Evolutionary conservation across 2,329 filamentous ascomycete species (phyloP), one percentile per base, ranked within the genome.

Genomic region (Xylaria sp.): DNA sequence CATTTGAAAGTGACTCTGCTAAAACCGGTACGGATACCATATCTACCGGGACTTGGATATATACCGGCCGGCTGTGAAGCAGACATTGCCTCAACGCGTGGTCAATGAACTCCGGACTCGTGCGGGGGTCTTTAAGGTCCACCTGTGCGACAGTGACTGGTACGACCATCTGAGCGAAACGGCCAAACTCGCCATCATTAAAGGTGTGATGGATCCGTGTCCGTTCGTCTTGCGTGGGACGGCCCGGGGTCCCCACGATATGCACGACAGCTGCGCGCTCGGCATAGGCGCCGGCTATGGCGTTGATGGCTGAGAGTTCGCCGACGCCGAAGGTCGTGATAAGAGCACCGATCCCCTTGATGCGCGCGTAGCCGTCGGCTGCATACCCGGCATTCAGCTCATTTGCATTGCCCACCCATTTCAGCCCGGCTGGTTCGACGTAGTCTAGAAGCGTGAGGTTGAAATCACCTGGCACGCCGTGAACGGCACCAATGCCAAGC

Each of bases 321-420:
- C 88, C 88, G 1, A 90, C 88, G 4, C 88, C 88, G 73, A 89
- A 89, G 0, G 88, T 89, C 0, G 88, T 90, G 39, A 90, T 80
- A 8, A 89, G 74, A 44, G 81, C 82, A 6, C 80, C 79, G 7
- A 85, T 77, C 6, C 85, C 84, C 70, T 87, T 87, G 68, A 87
- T 82, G 13, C 87, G 80, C 2, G 85, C 83, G 71, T 90, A 90
- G 1, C 86, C 88, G 70, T 90, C 88, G 2, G 86, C 85, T 0
- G 86, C 86, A 69, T 88, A 89, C 2, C 81, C 86, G 2, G 85
- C 85, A 70, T 89, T 89, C 57, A 89, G 82, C 76, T 89, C 87
- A 72, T 89, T 89, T 63, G 83, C 81, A 69, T 86, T 89, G 68
- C 87, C 86, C 12, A 86, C 82, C 82, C 82, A 84, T 15, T 71